A percentile compares a stretch with the other conserved stretches of the same genome.
Conservation (phyloP, 1,139 yeast species). For the Scheffersomyces segobiensis region DNA sequence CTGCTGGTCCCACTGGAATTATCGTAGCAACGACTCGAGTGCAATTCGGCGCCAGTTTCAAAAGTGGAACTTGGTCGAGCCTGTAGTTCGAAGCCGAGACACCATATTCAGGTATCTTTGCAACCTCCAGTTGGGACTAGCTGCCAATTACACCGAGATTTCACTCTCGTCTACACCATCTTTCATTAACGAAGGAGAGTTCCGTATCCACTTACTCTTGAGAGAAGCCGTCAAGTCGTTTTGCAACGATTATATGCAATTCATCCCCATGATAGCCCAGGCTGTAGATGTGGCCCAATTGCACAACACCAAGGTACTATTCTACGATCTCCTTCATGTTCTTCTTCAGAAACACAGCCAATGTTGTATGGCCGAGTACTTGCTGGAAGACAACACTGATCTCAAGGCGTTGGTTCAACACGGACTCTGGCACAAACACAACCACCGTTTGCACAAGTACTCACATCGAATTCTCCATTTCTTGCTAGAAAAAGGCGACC, state of each 20-base stretch:
- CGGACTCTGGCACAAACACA: slow-evolving; percentile 30
- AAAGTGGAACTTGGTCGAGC: slow-evolving; percentile 14
- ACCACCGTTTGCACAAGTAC: slow-evolving; percentile 17
- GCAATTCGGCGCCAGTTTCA: slow-evolving; percentile 13
- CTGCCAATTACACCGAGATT: neutral
- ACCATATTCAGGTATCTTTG: slow-evolving; percentile 34
- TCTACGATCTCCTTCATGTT: slow-evolving; percentile 27
- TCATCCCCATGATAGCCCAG: slow-evolving; percentile 37
- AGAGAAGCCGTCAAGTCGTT: slow-evolving; percentile 19
- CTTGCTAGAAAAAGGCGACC: slow-evolving; percentile 12
- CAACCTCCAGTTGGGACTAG: slow-evolving; percentile 28
- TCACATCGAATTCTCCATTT: slow-evolving; percentile 23
- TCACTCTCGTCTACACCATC: slow-evolving; percentile 12
- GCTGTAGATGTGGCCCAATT: slow-evolving; percentile 28
- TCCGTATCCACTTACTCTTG: slow-evolving; percentile 26
- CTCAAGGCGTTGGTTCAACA: slow-evolving; percentile 32
- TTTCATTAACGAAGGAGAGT: slow-evolving; percentile 19
- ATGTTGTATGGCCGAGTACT: slow-evolving; percentile 39
- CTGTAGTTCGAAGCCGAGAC: slow-evolving; percentile 26
- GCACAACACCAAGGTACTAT: slow-evolving; percentile 17
- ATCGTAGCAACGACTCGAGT: slow-evolving; percentile 3
- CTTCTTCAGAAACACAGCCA: slow-evolving; percentile 27
- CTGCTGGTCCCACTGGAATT: slow-evolving; percentile 41
- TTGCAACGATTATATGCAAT: slow-evolving; percentile 32
- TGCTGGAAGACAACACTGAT: slow-evolving; percentile 21